Percentiles rank a stretch among this genome's conserved stretches.
Evolutionary conservation across 140 eudicot genomes (phyloP).

Genomic region (Stevia rebaudiana): DNA sequence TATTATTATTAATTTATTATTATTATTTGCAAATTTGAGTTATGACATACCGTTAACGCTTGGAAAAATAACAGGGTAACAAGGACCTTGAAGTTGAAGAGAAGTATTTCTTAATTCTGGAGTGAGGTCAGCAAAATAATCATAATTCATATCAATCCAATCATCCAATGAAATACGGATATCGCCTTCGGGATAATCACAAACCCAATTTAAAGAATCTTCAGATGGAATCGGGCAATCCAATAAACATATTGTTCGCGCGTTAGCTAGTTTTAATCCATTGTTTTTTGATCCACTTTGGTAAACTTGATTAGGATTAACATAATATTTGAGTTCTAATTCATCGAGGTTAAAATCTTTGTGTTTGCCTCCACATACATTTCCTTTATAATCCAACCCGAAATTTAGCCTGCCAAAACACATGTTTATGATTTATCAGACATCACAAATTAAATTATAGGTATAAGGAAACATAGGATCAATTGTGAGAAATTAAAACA

Average conservation of each 20-base stretch:
- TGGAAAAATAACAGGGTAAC: slow-evolving; percentile 95
- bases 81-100: slow-evolving; percentile 95
- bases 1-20: no score
- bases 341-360: slow-evolving; percentile 62
- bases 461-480: background rate
- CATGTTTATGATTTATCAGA: slow-evolving; percentile 1
- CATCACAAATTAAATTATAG: background rate
- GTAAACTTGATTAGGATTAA: slow-evolving; percentile 88
- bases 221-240: slow-evolving; percentile 93
- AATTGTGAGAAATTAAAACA: background rate
- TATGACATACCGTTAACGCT: slow-evolving; percentile 75
- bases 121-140: slow-evolving; percentile 84
- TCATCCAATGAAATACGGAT: slow-evolving; percentile 57
- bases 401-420: slow-evolving; percentile 56
- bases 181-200: slow-evolving; percentile 96
- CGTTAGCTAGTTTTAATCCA: slow-evolving; percentile 47
- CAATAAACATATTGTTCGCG: slow-evolving; percentile 70
- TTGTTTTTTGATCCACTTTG: slow-evolving; percentile 66
- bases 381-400: slow-evolving; percentile 94
- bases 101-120: slow-evolving; percentile 87
- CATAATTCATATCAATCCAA: slow-evolving; percentile 90
- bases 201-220: slow-evolving; percentile 91
- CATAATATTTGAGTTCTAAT: slow-evolving; percentile 71
- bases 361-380: slow-evolving; percentile 85
- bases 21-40: slow-evolving; percentile 9